phyloP scores from a whole-genome alignment of 768 basidiomycete genomes.

The Asterophora parasitica region DNA sequence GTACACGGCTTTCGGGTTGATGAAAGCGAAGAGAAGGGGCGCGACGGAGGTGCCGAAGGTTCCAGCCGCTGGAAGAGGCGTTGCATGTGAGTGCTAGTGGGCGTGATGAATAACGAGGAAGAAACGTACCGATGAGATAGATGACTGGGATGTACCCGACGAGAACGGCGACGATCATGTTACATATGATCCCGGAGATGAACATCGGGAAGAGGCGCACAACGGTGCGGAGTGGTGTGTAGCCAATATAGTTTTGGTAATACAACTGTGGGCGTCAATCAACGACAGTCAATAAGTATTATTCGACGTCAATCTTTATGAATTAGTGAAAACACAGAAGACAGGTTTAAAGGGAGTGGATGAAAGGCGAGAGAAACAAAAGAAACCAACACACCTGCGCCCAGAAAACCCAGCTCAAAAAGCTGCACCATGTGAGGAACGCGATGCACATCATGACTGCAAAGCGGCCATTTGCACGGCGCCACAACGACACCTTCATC shows the following conservation, averaged over 20 bases:
- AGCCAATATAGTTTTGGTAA: conserved; percentile 60
- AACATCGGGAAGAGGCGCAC: conserved; percentile 69
- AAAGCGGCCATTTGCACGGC: conserved; percentile 51
- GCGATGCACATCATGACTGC: conserved; percentile 52
- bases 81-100: background rate
- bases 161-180: conserved; percentile 57
- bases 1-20: conserved; percentile 50
- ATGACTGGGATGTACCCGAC: conserved; percentile 52
- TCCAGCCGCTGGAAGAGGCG: conserved; percentile 32
- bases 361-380: conserved; percentile 36
- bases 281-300: no score
- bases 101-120: background rate
- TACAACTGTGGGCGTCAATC: conserved; percentile 41
- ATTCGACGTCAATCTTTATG: no score
- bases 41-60: conserved; percentile 54
- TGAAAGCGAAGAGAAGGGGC: conserved; percentile 63
- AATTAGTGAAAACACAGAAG: no score
- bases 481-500: conserved; percentile 58
- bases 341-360: background rate
- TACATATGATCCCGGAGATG: conserved; percentile 58
- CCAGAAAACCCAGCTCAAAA: conserved; percentile 45
- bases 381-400: conserved; percentile 15
- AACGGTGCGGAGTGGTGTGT: conserved; percentile 57
- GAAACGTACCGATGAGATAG: conserved; percentile 48
- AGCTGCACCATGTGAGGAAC: conserved; percentile 55